Conservation (phyloP, 192 early-diverging fungal species). For the Diversispora eburnea region DNA sequence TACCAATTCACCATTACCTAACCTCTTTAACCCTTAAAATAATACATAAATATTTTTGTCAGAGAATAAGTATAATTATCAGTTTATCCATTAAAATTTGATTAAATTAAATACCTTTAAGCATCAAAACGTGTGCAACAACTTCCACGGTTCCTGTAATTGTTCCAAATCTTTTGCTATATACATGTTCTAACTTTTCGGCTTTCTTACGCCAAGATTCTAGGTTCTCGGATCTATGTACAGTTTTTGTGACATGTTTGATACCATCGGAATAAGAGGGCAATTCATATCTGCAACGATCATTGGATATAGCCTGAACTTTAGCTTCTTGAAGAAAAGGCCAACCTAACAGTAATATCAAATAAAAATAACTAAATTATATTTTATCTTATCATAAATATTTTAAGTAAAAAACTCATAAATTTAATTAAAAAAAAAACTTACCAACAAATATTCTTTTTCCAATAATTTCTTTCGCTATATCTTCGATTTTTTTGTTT, state of each 20-base stretch:
- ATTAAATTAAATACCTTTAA: conserved; percentile 49
- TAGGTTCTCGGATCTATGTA: conserved; percentile 40
- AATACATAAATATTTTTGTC: neutral
- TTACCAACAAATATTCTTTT: conserved; percentile 60
- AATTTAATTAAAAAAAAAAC: conserved; percentile 8
- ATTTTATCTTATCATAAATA: neutral
- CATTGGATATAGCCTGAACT: conserved; percentile 73
- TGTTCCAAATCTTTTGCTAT: conserved; percentile 70
- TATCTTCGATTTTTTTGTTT: conserved; percentile 46
- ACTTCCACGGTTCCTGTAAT: conserved; percentile 67
- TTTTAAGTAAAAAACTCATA: neutral
- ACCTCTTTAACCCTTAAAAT: conserved; percentile 41
- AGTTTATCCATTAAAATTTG: neutral
- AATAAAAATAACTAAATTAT: too few species aligned
- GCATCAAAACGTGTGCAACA: conserved; percentile 50
- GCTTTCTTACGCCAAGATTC: conserved; percentile 56
- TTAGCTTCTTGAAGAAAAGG: conserved; percentile 84
- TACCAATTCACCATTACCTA: conserved; percentile 66
- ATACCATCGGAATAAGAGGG: conserved; percentile 34
- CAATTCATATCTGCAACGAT: conserved; percentile 56
- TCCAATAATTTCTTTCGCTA: conserved; percentile 56
- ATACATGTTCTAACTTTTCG: conserved; percentile 57
- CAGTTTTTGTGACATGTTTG: conserved; percentile 40
- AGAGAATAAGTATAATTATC: too few species aligned
- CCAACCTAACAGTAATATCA: conserved; percentile 55